Evolutionary conservation across 768 basidiomycete species (phyloP).

Genomic region (Xanthoconium stramineum): DNA sequence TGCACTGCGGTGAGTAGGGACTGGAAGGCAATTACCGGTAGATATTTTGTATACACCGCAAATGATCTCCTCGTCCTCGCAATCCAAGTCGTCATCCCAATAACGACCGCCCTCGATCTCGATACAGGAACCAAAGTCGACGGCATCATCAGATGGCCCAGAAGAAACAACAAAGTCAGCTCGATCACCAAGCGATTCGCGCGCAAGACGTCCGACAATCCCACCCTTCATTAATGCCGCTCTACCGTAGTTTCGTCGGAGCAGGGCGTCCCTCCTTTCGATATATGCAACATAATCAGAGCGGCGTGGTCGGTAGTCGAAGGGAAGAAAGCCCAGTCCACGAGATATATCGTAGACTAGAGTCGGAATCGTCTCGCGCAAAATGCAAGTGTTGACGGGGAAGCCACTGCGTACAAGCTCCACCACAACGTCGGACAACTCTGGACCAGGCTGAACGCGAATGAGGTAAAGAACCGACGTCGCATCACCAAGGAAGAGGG

Average conservation of each 20-base stretch:
- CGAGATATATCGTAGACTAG: background rate
- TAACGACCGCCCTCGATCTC: background rate
- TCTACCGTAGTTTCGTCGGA: background rate
- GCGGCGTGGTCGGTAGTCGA: background rate
- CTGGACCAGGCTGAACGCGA: background rate
- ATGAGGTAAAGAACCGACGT: background rate
- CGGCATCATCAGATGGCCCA: background rate
- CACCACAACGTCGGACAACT: background rate
- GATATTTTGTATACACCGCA: slow-evolving; percentile 2
- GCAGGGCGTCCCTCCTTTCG: background rate
- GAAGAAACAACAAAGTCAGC: background rate
- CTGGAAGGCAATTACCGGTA: background rate
- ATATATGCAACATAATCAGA: background rate
- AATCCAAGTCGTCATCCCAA: background rate
- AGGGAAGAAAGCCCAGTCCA: background rate
- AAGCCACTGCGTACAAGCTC: background rate
- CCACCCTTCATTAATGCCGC: background rate
- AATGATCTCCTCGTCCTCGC: background rate
- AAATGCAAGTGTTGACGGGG: background rate
- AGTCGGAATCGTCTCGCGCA: background rate
- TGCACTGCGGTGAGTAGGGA: background rate
- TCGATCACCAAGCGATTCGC: background rate
- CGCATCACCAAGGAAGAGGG: background rate
- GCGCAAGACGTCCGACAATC: background rate
- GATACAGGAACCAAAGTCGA: background rate